These are phyloP conservation scores for Kodamaea neixiangensis DNA, from an alignment of 805 yeast species.

Conservation along the genomic window DNA sequence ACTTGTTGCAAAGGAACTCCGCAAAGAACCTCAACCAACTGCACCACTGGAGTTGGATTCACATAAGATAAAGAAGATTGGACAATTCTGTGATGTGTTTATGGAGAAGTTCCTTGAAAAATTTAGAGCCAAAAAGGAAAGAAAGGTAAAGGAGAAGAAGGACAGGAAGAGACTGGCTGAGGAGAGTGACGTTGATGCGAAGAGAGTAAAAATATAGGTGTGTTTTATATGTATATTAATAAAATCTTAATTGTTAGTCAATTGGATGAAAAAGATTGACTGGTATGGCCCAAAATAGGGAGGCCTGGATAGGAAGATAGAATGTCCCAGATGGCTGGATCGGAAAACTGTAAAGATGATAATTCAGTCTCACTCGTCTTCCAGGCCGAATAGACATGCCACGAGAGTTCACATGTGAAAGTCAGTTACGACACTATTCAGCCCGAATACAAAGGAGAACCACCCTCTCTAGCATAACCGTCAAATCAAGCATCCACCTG, in stretches of 20 bases:
- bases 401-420: too few species aligned
- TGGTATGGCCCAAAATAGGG: too few species aligned
- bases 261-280: too few species aligned
- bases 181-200: constrained; percentile 6
- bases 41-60: constrained; percentile 60
- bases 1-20: constrained; percentile 68
- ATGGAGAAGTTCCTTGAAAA: constrained; percentile 66
- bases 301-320: too few species aligned
- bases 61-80: constrained; percentile 71
- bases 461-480: too few species aligned
- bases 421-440: too few species aligned
- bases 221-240: constrained; percentile 2
- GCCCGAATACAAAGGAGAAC: too few species aligned
- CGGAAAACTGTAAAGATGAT: too few species aligned
- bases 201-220: background rate
- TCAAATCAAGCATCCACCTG: too few species aligned
- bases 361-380: too few species aligned
- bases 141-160: constrained; percentile 13
- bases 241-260: background rate
- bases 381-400: too few species aligned
- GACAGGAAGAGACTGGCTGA: constrained; percentile 8
- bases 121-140: constrained; percentile 41
- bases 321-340: too few species aligned
- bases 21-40: constrained; percentile 38
- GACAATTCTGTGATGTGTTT: constrained; percentile 58